These are phyloP conservation scores for Globisporangium orthogonon DNA, from an alignment of 352 stramenopile genomes.

Conservation along the genomic window DNA sequence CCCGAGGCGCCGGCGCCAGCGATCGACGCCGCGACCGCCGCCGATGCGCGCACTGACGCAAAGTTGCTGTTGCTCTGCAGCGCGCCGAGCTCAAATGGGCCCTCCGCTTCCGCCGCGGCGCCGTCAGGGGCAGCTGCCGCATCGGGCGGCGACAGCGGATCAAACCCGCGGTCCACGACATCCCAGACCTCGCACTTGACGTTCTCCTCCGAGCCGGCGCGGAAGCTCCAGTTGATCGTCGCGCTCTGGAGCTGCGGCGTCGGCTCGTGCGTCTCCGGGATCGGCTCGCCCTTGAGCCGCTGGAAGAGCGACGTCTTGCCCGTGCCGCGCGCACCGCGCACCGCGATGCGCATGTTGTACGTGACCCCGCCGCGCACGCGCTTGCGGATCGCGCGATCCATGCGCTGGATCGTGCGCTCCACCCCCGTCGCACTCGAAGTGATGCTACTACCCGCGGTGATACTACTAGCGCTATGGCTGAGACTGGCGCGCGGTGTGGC, in stretches of 20 bases:
- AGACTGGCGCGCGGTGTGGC: constrained; percentile 5
- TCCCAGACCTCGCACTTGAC: constrained; percentile 91
- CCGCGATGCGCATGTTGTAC: constrained; percentile 91
- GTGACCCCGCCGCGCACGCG: constrained; percentile 75
- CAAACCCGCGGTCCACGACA: constrained; percentile 81
- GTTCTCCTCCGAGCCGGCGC: constrained; percentile 59
- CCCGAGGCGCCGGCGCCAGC: constrained; percentile 21
- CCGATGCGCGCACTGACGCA: constrained; percentile 17
- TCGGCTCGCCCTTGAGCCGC: constrained; percentile 72
- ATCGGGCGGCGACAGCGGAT: constrained; percentile 8
- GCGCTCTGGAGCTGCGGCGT: constrained; percentile 84
- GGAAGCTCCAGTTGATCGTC: constrained; percentile 84
- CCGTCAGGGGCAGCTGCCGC: neutral
- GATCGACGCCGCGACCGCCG: constrained; percentile 18
- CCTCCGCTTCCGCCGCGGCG: constrained; percentile 2
- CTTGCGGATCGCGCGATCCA: constrained; percentile 76
- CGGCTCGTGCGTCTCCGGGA: constrained; percentile 56
- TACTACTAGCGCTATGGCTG: neutral
- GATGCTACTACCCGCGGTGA: neutral
- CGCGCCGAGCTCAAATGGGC: constrained; percentile 20
- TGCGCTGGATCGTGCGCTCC: constrained; percentile 68
- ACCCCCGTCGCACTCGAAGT: constrained; percentile 12
- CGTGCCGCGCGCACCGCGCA: constrained; percentile 76
- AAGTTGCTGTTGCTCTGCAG: constrained; percentile 10
- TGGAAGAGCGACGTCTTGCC: constrained; percentile 88